Conservation (phyloP, 192 early-diverging fungal genomes). For the Podila horticola region DNA sequence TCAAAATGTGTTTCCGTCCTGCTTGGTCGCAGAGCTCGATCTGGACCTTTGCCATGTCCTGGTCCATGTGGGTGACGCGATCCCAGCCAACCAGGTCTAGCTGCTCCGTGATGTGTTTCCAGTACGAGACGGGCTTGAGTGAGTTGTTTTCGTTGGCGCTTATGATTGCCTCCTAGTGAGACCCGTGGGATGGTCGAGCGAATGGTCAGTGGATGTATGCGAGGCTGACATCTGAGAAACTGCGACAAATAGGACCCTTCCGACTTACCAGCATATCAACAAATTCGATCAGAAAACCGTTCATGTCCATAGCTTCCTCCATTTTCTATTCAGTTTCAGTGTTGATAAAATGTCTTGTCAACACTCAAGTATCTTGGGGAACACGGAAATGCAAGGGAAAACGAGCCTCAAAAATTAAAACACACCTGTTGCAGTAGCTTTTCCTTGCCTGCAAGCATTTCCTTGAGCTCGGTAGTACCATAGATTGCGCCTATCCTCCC, state of each 20-base stretch:
- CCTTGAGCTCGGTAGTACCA: slow-evolving; percentile 30
- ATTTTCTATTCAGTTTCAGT: slow-evolving; percentile 22
- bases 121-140: slow-evolving; percentile 17
- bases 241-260: not conserved
- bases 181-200: not conserved
- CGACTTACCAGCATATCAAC: slow-evolving; percentile 18
- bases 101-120: slow-evolving; percentile 27
- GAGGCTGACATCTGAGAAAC: not conserved
- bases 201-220: not conserved
- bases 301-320: slow-evolving; percentile 28
- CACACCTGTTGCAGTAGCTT: slow-evolving; percentile 34
- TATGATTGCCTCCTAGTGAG: slow-evolving; percentile 25
- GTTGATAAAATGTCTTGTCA: not conserved
- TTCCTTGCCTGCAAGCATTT: slow-evolving; percentile 36
- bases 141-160: slow-evolving; percentile 5
- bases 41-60: slow-evolving; percentile 16
- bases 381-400: not conserved
- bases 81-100: slow-evolving; percentile 41
- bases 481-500: slow-evolving; percentile 10
- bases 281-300: slow-evolving; percentile 37
- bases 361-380: not conserved
- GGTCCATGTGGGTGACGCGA: slow-evolving; percentile 13
- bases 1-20: slow-evolving; percentile 29
- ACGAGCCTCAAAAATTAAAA: not conserved
- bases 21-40: slow-evolving; percentile 34